phyloP scores from a whole-genome alignment of 352 stramenopile species.

The Phytophthora tubulina region DNA sequence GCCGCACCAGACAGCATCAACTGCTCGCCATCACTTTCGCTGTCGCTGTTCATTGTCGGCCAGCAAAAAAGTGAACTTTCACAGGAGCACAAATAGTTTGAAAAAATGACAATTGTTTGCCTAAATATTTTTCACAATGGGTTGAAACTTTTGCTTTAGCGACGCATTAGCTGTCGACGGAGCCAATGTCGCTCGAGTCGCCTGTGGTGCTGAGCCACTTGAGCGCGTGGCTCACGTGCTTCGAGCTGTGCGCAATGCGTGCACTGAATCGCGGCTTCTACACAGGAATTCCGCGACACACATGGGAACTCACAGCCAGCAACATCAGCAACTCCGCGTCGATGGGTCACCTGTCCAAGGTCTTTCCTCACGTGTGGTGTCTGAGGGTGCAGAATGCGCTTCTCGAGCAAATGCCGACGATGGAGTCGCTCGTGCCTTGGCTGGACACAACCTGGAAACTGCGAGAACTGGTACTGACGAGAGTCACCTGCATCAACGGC shows the following conservation, averaged over 20 bases:
- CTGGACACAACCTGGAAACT: slow-evolving; percentile 44
- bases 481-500: slow-evolving; percentile 61
- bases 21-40: slow-evolving; percentile 53
- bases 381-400: slow-evolving; percentile 49
- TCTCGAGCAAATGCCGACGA: slow-evolving; percentile 40
- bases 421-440: slow-evolving; percentile 46
- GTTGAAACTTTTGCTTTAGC: neutral
- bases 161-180: neutral
- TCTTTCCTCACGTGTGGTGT: slow-evolving; percentile 55
- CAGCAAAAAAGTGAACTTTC: slow-evolving; percentile 18
- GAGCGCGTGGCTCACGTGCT: slow-evolving; percentile 56
- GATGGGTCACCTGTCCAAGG: slow-evolving; percentile 39
- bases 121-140: too few species aligned
- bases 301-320: slow-evolving; percentile 52
- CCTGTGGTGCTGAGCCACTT: slow-evolving; percentile 51
- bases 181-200: slow-evolving; percentile 38
- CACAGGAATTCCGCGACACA: slow-evolving; percentile 46
- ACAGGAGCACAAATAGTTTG: too few species aligned
- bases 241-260: slow-evolving; percentile 54
- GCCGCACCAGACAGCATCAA: slow-evolving; percentile 56
- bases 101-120: too few species aligned
- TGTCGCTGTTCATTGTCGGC: slow-evolving; percentile 43
- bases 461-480: slow-evolving; percentile 51
- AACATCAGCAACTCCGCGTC: slow-evolving; percentile 36
- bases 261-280: slow-evolving; percentile 35